These are phyloP conservation scores for Spergularia bocconei DNA, from an alignment of 148 eudicot genomes.

Conservation along the genomic window DNA sequence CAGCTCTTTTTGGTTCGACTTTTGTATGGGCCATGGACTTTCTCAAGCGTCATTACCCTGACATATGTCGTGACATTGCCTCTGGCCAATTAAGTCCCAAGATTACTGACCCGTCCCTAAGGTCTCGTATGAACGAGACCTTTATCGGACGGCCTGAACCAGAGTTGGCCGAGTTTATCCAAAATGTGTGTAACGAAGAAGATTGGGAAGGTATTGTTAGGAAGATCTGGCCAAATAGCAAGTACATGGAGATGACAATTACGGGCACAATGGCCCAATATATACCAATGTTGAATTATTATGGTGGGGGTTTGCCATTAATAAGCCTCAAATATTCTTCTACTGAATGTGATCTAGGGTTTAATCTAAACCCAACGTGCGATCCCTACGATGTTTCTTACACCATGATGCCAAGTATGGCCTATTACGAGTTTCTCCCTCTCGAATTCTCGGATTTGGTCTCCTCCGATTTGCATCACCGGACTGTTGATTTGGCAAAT, in stretches of 20 bases:
- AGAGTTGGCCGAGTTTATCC: constrained; percentile 1
- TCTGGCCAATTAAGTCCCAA: background rate
- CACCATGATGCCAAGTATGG: constrained; percentile 85
- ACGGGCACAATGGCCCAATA: constrained; percentile 15
- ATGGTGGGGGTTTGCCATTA: constrained; percentile 2
- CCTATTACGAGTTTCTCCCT: constrained; percentile 72
- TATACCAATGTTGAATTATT: constrained; percentile 10
- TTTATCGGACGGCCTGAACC: background rate
- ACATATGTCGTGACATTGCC: constrained; percentile 1
- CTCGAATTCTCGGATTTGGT: constrained; percentile 23
- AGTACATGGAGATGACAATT: background rate
- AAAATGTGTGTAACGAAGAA: background rate
- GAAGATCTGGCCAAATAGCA: constrained; percentile 10
- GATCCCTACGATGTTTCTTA: constrained; percentile 59
- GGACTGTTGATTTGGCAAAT: constrained; percentile 46
- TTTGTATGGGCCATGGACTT: background rate
- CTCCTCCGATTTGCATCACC: constrained; percentile 15
- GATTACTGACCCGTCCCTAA: constrained; percentile 5
- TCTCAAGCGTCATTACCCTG: background rate
- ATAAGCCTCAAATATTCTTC: background rate
- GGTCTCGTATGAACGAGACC: constrained; percentile 4
- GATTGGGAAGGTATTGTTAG: background rate
- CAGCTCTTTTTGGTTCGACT: background rate
- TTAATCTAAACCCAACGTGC: constrained; percentile 56
- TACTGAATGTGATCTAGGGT: constrained; percentile 37